A percentile compares a stretch with the other conserved stretches of the same genome.
phyloP scores from a whole-genome alignment of 176 grass and related monocot species.

The Dendrocalamus sinicus region DNA sequence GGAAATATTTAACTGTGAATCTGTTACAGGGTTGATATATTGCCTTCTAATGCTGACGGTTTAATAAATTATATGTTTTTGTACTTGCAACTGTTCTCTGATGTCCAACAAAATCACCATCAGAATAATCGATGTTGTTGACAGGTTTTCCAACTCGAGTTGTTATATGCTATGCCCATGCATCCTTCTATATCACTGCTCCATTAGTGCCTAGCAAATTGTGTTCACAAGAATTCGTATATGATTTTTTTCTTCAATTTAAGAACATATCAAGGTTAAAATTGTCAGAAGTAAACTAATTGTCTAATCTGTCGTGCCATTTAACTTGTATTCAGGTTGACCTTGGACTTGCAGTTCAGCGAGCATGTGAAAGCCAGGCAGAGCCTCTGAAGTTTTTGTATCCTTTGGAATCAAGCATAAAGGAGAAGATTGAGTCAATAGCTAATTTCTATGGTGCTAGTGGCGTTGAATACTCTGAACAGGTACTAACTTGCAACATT shows the following conservation, averaged over 20 bases:
- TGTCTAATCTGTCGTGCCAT: neutral
- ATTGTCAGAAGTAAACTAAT: neutral
- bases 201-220: neutral
- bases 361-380: conserved; percentile 80
- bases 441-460: conserved; percentile 86
- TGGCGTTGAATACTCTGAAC: conserved; percentile 88
- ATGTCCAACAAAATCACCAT: neutral
- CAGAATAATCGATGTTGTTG: neutral
- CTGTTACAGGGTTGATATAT: neutral
- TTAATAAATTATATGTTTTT: neutral
- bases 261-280: neutral
- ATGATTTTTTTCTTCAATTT: conserved; percentile 14
- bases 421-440: conserved; percentile 96
- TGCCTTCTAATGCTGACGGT: neutral
- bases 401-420: conserved; percentile 81
- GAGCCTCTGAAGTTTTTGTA: conserved; percentile 83
- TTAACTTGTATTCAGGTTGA: conserved; percentile 69
- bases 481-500: conserved; percentile 49
- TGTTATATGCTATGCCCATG: neutral
- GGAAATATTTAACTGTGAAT: neutral
- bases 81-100: neutral
- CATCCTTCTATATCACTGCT: neutral
- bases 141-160: neutral
- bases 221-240: neutral
- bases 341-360: conserved; percentile 89